Conservation (phyloP, 257 asterid genomes). For the Ilex asprella region DNA sequence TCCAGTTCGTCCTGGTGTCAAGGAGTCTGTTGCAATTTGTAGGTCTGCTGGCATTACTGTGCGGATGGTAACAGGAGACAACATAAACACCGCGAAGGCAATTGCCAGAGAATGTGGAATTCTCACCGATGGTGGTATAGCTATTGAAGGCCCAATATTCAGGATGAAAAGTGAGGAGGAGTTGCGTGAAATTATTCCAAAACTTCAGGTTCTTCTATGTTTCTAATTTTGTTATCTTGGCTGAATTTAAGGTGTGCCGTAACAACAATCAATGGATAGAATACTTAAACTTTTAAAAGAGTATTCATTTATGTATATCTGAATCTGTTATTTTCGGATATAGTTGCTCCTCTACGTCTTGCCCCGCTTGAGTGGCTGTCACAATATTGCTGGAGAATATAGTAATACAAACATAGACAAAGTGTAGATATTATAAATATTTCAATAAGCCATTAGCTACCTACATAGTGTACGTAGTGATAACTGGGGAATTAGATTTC, state of each 20-base stretch:
- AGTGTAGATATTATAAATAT: no score
- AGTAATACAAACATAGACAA: no score
- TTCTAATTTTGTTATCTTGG: not conserved
- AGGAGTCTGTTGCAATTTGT: conserved; percentile 82
- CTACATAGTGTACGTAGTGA: not conserved
- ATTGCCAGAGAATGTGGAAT: conserved; percentile 95
- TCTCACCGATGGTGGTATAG: conserved; percentile 67
- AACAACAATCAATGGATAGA: not conserved
- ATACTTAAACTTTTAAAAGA: no score
- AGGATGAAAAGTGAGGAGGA: conserved; percentile 60
- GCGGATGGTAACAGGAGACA: conserved; percentile 92
- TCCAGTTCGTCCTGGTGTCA: conserved; percentile 89
- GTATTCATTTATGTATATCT: no score
- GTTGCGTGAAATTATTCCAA: conserved; percentile 66
- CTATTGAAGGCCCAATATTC: conserved; percentile 90
- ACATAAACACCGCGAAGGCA: conserved; percentile 86
- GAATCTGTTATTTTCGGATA: no score
- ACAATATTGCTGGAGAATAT: no score
- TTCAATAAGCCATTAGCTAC: no score
- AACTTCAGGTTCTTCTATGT: conserved; percentile 50
- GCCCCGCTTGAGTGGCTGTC: no score
- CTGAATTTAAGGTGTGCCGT: conserved; percentile 2
- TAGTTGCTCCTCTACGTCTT: no score
- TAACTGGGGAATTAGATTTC: not conserved
- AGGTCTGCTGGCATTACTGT: conserved; percentile 75